Conservation (phyloP, 2,329 filamentous ascomycete genomes). For the Nigrospora oryzae region DNA sequence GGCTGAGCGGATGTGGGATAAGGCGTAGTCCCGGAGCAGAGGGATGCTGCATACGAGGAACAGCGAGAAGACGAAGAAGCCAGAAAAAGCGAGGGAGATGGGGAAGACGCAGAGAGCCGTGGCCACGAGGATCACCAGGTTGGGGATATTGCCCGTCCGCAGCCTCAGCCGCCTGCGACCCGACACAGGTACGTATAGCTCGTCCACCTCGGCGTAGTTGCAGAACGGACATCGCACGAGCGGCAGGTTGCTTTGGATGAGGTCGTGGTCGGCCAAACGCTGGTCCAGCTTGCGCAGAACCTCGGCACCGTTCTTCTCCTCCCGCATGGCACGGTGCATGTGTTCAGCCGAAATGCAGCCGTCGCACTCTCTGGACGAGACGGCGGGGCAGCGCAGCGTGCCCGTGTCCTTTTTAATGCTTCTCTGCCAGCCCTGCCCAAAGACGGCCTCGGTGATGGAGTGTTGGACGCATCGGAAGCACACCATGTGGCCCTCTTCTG, state of each 20-base stretch:
- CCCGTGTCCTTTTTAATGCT: slow-evolving; percentile 66
- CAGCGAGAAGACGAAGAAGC: slow-evolving; percentile 33
- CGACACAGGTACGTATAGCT: slow-evolving; percentile 52
- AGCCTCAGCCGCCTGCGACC: slow-evolving; percentile 47
- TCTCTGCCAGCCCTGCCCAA: slow-evolving; percentile 84
- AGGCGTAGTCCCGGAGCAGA: slow-evolving; percentile 31
- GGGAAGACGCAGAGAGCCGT: slow-evolving; percentile 12
- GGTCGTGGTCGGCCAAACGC: slow-evolving; percentile 66
- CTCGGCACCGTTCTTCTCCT: slow-evolving; percentile 62
- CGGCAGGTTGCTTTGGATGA: slow-evolving; percentile 65
- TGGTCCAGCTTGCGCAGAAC: slow-evolving; percentile 70
- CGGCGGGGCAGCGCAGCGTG: slow-evolving; percentile 76
- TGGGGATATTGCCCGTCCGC: slow-evolving; percentile 40
- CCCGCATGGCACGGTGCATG: slow-evolving; percentile 63
- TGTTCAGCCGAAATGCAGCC: slow-evolving; percentile 65
- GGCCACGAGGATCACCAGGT: slow-evolving; percentile 17
- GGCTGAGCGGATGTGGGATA: slow-evolving; percentile 46
- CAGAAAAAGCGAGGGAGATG: slow-evolving; percentile 31
- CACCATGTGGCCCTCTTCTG: slow-evolving; percentile 59
- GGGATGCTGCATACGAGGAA: slow-evolving; percentile 32
- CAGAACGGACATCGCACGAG: slow-evolving; percentile 86
- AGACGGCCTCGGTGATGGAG: slow-evolving; percentile 78
- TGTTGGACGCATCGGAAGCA: slow-evolving; percentile 78
- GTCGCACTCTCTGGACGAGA: slow-evolving; percentile 59
- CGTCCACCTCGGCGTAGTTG: slow-evolving; percentile 81